Evolutionary conservation across 805 yeast species (phyloP), one percentile per base, ranked within the genome.

Genomic region (Candida quercuum): DNA sequence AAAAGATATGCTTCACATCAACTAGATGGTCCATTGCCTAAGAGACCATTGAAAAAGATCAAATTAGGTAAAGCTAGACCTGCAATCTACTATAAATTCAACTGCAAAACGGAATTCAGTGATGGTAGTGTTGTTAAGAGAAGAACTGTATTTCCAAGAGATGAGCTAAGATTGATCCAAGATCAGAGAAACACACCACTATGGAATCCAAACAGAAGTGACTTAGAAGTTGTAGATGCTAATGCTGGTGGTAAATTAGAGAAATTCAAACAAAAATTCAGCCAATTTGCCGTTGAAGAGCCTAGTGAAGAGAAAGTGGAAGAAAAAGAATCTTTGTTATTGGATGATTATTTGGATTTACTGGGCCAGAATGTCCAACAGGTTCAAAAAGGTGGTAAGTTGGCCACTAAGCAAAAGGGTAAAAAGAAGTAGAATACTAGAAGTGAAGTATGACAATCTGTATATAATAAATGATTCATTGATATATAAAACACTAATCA

Each of bases 81-180:
- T 2, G 88, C 96, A 24, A 83, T 93, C 28, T 89, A 86, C 62
- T 76, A 91, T 64, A 86, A 86, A 60, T 93, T 93, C 59, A 88
- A 91, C 46, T 83, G 89, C 23, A 63, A 72, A 26, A 89, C 93
- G n/a, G 95, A 91, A 62, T 71, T 89, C 41, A 82, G 94, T 47
- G 99, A 93, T 59, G 99, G 99, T 2, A 84, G 96, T 22, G 95
- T 95, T 2, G 69, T 88, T 24, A 68, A 67, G 25, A 75, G 99
- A 62, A 74, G 85, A 51, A 78, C 96, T 1, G 95, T 85, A 47
- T 86, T 78, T 42, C 99, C 99, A 10, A 84, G 86, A 52, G 81
- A 75, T 37, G 96, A 93, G 54, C 68, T 86, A 52, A 72, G 93
- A 58, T 77, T 87, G 76, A 76, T 93, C 49, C 76, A 79, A 36